Evolutionary conservation across 345 rosid species (phyloP).

Genomic region (Gynandropsis gynandra): DNA sequence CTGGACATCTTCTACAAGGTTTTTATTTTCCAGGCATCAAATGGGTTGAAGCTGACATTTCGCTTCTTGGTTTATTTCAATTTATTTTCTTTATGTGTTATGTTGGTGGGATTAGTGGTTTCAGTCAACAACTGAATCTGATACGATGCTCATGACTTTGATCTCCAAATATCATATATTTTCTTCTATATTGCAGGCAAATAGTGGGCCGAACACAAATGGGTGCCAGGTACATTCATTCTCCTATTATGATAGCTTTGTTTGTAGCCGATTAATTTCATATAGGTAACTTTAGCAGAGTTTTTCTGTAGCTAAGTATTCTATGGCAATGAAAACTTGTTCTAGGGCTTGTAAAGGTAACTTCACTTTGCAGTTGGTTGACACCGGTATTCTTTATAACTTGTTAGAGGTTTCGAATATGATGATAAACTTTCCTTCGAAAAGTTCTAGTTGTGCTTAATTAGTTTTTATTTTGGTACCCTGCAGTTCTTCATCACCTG

Average conservation of each 20-base stretch:
- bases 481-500: conserved; percentile 94
- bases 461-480: conserved; percentile 8
- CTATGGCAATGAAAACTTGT: no score
- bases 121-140: not conserved
- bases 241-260: not conserved
- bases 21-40: not conserved
- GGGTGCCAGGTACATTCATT: conserved; percentile 67
- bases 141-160: conserved; percentile 8
- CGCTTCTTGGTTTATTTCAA: not conserved
- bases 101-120: no score
- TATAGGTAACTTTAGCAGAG: no score
- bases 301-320: no score
- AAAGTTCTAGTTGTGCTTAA: not conserved
- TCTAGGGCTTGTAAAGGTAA: no score
- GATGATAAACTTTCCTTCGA: no score
- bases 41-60: not conserved
- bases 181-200: conserved; percentile 45
- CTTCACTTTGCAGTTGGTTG: no score
- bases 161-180: conserved; percentile 1
- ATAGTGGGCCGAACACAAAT: conserved; percentile 81
- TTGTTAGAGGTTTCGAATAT: no score
- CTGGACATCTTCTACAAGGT: not conserved
- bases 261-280: not conserved
- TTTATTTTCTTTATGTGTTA: no score
- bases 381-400: no score